Conservation (phyloP, 306 rosid genomes). For the Quillaja saponaria region DNA sequence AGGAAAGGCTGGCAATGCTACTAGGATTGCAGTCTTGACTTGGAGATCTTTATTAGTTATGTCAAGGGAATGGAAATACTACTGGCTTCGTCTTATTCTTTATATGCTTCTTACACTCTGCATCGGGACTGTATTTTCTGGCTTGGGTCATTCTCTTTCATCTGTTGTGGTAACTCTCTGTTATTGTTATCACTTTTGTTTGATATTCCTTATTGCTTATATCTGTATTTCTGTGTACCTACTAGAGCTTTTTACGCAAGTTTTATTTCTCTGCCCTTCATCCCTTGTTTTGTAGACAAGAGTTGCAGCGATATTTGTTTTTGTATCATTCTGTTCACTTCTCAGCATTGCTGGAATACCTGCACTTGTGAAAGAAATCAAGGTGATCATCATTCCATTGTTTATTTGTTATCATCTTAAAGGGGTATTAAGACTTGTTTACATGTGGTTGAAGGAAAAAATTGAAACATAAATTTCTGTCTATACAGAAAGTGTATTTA, state of each 20-base stretch:
- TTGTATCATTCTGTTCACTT: constrained; percentile 83
- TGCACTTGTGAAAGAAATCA: constrained; percentile 77
- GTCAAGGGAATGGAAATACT: constrained; percentile 98
- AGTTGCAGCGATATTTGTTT: constrained; percentile 90
- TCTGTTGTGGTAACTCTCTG: constrained; percentile 79
- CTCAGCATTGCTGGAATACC: constrained; percentile 93
- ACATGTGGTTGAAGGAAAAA: constrained; percentile 19
- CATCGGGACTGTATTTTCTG: constrained; percentile 87
- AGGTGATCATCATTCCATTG: constrained; percentile 47
- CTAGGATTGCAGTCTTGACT: constrained; percentile 83
- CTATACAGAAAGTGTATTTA: constrained; percentile 2
- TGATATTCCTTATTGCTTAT: background rate
- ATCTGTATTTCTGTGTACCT: background rate
- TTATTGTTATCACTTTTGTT: constrained; percentile 4
- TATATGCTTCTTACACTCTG: constrained; percentile 79
- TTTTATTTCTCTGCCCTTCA: constrained; percentile 16
- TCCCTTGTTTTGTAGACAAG: constrained; percentile 64
- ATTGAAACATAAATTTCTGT: background rate
- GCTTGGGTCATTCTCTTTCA: constrained; percentile 93
- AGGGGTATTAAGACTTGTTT: constrained; percentile 11
- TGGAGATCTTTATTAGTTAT: constrained; percentile 95
- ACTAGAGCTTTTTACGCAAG: constrained; percentile 1
- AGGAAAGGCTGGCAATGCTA: constrained; percentile 79
- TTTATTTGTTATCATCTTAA: constrained; percentile 5
- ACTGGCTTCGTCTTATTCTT: constrained; percentile 97